These are phyloP conservation scores for Pyrenophora seminiperda DNA, from an alignment of 2,329 filamentous ascomycete species.

Conservation along the genomic window DNA sequence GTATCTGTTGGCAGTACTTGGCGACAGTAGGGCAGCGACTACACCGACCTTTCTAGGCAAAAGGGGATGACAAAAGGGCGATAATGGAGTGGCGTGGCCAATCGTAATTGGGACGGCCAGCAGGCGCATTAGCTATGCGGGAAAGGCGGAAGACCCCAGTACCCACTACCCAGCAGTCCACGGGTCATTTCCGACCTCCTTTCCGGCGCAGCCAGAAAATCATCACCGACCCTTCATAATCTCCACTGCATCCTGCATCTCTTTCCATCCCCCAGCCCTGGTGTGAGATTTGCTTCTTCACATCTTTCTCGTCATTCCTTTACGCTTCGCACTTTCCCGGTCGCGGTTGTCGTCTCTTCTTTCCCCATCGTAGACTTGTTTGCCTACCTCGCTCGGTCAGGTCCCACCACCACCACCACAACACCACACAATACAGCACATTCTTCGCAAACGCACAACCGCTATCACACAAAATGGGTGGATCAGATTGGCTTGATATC, in stretches of 20 bases:
- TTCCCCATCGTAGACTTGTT: conserved; percentile 20
- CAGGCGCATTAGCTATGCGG: conserved; percentile 29
- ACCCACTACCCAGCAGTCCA: too few relatives aligned
- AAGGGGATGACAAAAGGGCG: neutral
- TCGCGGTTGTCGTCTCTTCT: conserved; percentile 29
- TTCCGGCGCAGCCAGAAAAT: conserved; percentile 38
- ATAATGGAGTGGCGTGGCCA: conserved; percentile 16
- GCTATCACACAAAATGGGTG: conserved; percentile 52
- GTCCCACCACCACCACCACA: conserved; percentile 12
- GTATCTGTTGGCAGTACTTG: conserved; percentile 8
- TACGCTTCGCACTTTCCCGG: conserved; percentile 13
- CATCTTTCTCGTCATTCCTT: conserved; percentile 45
- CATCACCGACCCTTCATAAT: conserved; percentile 33
- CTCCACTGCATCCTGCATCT: conserved; percentile 10
- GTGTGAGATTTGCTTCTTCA: conserved; percentile 27
- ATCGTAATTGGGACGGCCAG: conserved; percentile 31
- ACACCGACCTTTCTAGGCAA: conserved; percentile 2
- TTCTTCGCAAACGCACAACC: conserved; percentile 3
- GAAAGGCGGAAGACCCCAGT: conserved; percentile 34
- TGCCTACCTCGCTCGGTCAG: conserved; percentile 9
- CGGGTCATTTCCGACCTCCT: conserved; percentile 48
- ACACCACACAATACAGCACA: conserved; percentile 7
- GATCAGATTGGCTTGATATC: conserved; percentile 58
- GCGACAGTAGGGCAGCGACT: conserved; percentile 13
- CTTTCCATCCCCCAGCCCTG: conserved; percentile 11